Conservation (phyloP, 164 flowering plant genomes). For the Warburgia ugandensis region DNA sequence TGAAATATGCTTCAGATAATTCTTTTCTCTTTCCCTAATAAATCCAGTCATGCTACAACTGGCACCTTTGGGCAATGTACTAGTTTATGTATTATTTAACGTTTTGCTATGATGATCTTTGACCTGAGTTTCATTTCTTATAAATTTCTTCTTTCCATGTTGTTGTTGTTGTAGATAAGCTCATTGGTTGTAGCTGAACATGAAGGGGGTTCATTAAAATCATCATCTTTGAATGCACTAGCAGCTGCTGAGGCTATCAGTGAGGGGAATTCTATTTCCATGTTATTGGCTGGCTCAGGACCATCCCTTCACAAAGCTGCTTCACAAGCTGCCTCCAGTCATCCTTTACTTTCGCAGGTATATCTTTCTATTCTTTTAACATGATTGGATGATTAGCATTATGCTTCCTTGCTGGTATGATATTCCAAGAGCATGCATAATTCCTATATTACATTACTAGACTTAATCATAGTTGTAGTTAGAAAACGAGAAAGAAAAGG, state of each 20-base stretch:
- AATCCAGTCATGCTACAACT: too few species aligned
- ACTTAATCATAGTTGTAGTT: background rate
- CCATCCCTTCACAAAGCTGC: slow-evolving; percentile 77
- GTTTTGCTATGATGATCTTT: background rate
- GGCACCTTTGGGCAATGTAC: too few species aligned
- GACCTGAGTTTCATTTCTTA: background rate
- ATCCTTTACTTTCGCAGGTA: slow-evolving; percentile 80
- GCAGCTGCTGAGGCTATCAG: slow-evolving; percentile 62
- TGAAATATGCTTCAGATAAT: too few species aligned
- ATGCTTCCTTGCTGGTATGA: background rate
- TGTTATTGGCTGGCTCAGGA: slow-evolving; percentile 83
- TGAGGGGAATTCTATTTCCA: slow-evolving; percentile 48
- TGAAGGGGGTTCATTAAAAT: slow-evolving; percentile 57
- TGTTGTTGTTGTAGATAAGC: slow-evolving; percentile 32
- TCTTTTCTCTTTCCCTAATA: too few species aligned
- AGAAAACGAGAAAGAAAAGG: background rate
- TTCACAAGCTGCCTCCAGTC: slow-evolving; percentile 58
- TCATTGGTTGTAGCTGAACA: slow-evolving; percentile 79
- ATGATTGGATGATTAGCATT: background rate
- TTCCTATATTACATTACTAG: background rate
- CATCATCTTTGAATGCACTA: slow-evolving; percentile 58
- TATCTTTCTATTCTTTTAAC: background rate
- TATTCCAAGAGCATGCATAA: background rate
- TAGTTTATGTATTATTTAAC: too few species aligned
- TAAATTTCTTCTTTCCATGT: background rate